Base-by-base conservation (phyloP, 768 basidiomycete species). In the Botryobasidium botryosum region DNA sequence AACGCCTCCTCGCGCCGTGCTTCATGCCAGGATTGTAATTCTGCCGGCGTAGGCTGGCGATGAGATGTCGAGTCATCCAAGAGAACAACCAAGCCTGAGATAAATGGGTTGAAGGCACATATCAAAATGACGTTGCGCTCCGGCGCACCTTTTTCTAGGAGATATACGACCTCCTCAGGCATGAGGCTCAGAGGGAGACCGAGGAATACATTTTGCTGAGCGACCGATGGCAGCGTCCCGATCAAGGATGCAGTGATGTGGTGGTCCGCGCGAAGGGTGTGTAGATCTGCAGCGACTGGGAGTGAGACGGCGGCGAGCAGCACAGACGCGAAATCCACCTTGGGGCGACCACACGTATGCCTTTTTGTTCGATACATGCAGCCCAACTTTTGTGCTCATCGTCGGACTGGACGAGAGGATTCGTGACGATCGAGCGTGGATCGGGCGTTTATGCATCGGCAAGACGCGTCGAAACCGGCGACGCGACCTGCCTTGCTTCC, bases 201-300 rank as follows among this genome's bases (percentile, higher is more conserved):
- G 27, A 99, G 68, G 57, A 99, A 99, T 2, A 82, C 74, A 64
- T 99, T 99, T 62, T 99, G 94, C 55, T 96, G 91, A 1, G 88
- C 78, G 1, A 97, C 69, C 57, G 90, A 87, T 2, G 94, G 91
- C 12, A 99, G 72, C 1, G 94, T 97, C 0, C 94, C 94, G 1
- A 75, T 70, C 35, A 96, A 62, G 35, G 87, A 66, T 28, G 92
- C 90, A 54, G 84, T 88, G 38, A 97, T 70, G 45, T 68, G 76
- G 60, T 94, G 77, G 52, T 77, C 63, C 25, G 80, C 73, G 29
- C 94, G 83, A 7, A 99, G 64, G 5, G 63, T 68, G 6, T 79
- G 77, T 53, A 87, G 78, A 57, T 88, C 92, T 91, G 56, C 12
- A 6, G 6, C 2, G 29, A 21, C 17, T 12, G 12, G 24, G 24